phyloP scores from a whole-genome alignment of 352 stramenopile species.

The Phytophthora pinifolia region DNA sequence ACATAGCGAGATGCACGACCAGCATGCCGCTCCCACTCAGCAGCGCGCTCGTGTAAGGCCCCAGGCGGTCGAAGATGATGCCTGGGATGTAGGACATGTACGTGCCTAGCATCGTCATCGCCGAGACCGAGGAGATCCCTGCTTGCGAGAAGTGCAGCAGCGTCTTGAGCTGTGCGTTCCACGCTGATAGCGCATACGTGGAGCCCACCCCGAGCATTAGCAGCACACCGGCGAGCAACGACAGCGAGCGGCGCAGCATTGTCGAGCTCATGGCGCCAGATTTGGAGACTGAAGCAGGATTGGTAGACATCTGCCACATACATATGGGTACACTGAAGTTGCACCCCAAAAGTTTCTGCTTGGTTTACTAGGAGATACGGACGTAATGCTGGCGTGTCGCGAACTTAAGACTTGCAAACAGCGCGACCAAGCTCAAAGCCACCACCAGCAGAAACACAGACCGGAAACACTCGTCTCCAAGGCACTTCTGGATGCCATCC shows the following conservation, averaged over 20 bases:
- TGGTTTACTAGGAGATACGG: conserved; percentile 6
- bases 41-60: conserved; percentile 57
- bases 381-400: conserved; percentile 25
- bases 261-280: conserved; percentile 11
- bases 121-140: conserved; percentile 73
- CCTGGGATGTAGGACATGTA: conserved; percentile 79
- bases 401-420: conserved; percentile 59
- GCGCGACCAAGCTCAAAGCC: conserved; percentile 45
- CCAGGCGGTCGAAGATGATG: conserved; percentile 70
- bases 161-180: conserved; percentile 84
- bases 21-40: conserved; percentile 47
- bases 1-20: conserved; percentile 43
- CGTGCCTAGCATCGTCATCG: conserved; percentile 72
- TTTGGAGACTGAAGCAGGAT: background rate
- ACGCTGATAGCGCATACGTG: conserved; percentile 78
- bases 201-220: conserved; percentile 78
- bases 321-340: conserved; percentile 23
- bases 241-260: conserved; percentile 34
- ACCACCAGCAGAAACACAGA: conserved; percentile 66
- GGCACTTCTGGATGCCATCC: conserved; percentile 51
- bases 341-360: conserved; percentile 9
- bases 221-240: conserved; percentile 56
- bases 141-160: conserved; percentile 72
- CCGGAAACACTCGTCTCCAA: conserved; percentile 57
- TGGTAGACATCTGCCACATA: conserved; percentile 2